Base-by-base conservation (phyloP, 2,329 filamentous ascomycete species). In the Phyllosticta citriasiana region DNA sequence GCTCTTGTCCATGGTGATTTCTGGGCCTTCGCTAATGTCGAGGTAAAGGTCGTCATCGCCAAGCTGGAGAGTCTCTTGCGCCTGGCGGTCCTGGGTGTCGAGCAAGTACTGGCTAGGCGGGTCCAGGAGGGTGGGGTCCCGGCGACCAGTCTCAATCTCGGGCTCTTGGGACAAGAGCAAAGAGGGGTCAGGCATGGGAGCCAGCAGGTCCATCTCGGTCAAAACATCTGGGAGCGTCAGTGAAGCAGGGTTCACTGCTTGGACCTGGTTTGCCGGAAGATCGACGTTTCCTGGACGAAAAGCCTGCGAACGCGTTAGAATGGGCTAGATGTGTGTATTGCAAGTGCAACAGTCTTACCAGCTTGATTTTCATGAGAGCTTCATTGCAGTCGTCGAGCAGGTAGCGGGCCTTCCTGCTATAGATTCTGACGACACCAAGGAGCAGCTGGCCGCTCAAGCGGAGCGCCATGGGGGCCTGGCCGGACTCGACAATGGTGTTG, bases 261-360 rank as follows among this genome's bases (percentile, higher is more conserved):
- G 87, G 16, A 93, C 76, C 60, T 80, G 81, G 69, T 88, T 90
- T 57, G 86, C 83, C n/a, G 92, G 90, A 68, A 97, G 83, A 75
- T 99, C 94, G 72, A 97, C 95, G 76, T 97, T 97, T 66, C 93
- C 93, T 55, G 93, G 90, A 63, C 92, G 89, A 78, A 97, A 99
- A 52, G 94, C 93, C 93, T 96, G 56, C 58, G 19, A 55, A 24
- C 7, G 19, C 1, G 59, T 65, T 56, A 64, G 47, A 35, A 7
- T 53, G 7, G 27, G 9, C 24, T 6, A n/a, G 10, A 55, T 10
- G n/a, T 47, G 14, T 4, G 19, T 22, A 22, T 22, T 22, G 19
- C 50, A 56, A 26, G 40, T n/a, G 61, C 50, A 56, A 24, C 3
- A 57, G 25, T 57, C 66, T 51, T 77, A 97, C 93, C 91, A 97